These are phyloP conservation scores for Candida chilensis DNA, from an alignment of 805 yeast species.

Conservation along the genomic window DNA sequence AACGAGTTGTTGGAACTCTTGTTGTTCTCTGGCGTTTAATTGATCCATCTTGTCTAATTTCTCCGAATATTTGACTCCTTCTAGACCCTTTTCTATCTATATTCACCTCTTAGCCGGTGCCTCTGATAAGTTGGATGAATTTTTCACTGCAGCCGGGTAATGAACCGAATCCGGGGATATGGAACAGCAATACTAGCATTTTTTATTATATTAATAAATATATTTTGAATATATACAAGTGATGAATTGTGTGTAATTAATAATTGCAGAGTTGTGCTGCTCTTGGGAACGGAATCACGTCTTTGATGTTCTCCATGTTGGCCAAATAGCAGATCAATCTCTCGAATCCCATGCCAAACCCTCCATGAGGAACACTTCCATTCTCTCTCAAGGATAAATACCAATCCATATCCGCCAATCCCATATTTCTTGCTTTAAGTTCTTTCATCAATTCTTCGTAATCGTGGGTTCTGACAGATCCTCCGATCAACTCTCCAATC, in stretches of 20 bases:
- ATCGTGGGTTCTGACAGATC: slow-evolving; percentile 81
- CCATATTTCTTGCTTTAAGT: slow-evolving; percentile 50
- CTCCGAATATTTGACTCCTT: too few species aligned
- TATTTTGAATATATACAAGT: too few species aligned
- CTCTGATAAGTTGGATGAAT: too few species aligned
- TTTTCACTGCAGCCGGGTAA: too few species aligned
- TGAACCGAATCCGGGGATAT: too few species aligned
- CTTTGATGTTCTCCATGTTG: slow-evolving; percentile 74
- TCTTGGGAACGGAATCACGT: slow-evolving; percentile 82
- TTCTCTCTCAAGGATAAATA: slow-evolving; percentile 63
- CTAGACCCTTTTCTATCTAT: too few species aligned
- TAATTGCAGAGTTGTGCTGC: too few species aligned
- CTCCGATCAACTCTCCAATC: slow-evolving; percentile 91
- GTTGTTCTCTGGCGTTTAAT: slow-evolving; percentile 91
- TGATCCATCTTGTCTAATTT: slow-evolving; percentile 64
- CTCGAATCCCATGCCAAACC: slow-evolving; percentile 94
- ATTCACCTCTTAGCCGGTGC: too few species aligned
- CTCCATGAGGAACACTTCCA: slow-evolving; percentile 92
- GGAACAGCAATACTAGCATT: too few species aligned
- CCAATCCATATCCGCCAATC: slow-evolving; percentile 61
- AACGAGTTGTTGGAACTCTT: slow-evolving; percentile 88
- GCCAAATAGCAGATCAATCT: slow-evolving; percentile 67
- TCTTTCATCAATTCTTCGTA: slow-evolving; percentile 34
- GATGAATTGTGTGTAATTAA: too few species aligned
- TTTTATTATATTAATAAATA: too few species aligned